A percentile compares a stretch with the other conserved stretches of the same genome.
These are phyloP conservation scores for Draba incana DNA, from an alignment of 345 rosid genomes.

Conservation along the genomic window DNA sequence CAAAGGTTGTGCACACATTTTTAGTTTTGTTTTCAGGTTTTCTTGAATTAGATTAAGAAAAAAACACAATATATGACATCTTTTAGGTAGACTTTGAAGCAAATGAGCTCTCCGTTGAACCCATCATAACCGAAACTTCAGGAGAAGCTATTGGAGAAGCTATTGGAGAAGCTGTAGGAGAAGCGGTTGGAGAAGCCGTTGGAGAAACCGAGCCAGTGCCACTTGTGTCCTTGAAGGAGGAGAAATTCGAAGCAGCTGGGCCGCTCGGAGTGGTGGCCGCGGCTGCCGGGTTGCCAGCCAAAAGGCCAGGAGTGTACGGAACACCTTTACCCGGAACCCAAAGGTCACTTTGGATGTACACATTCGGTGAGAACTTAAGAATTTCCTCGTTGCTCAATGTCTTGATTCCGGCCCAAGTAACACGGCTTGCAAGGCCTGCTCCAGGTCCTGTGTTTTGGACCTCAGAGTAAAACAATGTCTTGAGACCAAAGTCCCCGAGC, in stretches of 20 bases:
- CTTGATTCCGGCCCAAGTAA: slow-evolving; percentile 70
- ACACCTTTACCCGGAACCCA: slow-evolving; percentile 65
- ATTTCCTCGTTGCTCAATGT: slow-evolving; percentile 41
- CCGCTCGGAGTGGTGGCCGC: slow-evolving; percentile 19
- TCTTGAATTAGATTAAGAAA: slow-evolving; percentile 29
- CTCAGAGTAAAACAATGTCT: slow-evolving; percentile 72
- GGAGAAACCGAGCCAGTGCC: slow-evolving; percentile 28
- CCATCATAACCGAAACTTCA: slow-evolving; percentile 2
- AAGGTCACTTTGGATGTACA: slow-evolving; percentile 46
- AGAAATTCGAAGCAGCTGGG: slow-evolving; percentile 21
- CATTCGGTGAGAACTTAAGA: slow-evolving; percentile 46
- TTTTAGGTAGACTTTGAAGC: too few species aligned
- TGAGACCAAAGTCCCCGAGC: slow-evolving; percentile 54
- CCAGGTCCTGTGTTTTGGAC: slow-evolving; percentile 79
- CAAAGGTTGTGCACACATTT: slow-evolving; percentile 20
- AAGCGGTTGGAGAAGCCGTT: slow-evolving; percentile 14
- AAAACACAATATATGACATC: neutral
- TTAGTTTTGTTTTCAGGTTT: neutral
- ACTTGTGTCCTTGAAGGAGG: slow-evolving; percentile 24
- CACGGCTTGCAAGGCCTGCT: slow-evolving; percentile 50
- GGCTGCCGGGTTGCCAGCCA: slow-evolving; percentile 6
- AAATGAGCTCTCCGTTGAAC: slow-evolving; percentile 6
- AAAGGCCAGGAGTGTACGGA: slow-evolving; percentile 52
- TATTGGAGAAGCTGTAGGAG: neutral
- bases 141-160: slow-evolving; percentile 24